Evolutionary conservation across 106 monocot genomes (phyloP).

Genomic region (Xerophyta viscosa): DNA sequence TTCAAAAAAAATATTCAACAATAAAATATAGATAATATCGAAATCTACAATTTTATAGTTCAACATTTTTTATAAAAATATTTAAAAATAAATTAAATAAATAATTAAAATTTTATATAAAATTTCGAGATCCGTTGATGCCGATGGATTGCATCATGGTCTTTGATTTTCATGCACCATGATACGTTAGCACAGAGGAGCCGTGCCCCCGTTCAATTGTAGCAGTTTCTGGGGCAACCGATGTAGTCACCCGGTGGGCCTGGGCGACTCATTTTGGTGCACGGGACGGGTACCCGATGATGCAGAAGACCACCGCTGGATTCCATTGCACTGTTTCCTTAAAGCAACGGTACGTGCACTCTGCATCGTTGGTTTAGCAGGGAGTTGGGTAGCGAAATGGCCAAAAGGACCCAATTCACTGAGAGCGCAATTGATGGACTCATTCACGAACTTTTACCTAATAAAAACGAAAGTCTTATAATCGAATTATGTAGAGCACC

Average conservation of each 20-base stretch:
- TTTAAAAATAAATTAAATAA: too few relatives aligned
- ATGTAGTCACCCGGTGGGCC: slow-evolving; percentile 46
- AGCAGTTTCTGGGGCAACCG: slow-evolving; percentile 56
- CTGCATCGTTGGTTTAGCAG: slow-evolving; percentile 66
- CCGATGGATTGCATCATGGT: too few relatives aligned
- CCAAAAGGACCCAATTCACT: slow-evolving; percentile 72
- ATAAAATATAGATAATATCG: too few relatives aligned
- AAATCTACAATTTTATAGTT: too few relatives aligned
- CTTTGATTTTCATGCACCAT: too few relatives aligned
- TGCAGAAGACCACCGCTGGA: slow-evolving; percentile 92
- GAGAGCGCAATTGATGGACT: slow-evolving; percentile 67
- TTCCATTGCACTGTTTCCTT: slow-evolving; percentile 64
- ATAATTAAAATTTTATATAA: too few relatives aligned
- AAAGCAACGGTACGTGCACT: slow-evolving; percentile 71
- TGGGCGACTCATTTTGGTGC: slow-evolving; percentile 33
- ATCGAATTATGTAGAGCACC: too few relatives aligned
- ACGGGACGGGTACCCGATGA: slow-evolving; percentile 60
- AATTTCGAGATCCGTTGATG: too few relatives aligned
- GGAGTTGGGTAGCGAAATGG: slow-evolving; percentile 49
- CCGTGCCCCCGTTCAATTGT: slow-evolving; percentile 47
- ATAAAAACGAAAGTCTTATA: too few relatives aligned
- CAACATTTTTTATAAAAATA: too few relatives aligned
- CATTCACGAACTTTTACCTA: slow-evolving; percentile 62
- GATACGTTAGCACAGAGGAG: too few relatives aligned
- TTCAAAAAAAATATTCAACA: too few relatives aligned